Evolutionary conservation across 371 early-diverging fungal genomes (phyloP).

Genomic region (Quaeritorhiza haematococci): DNA sequence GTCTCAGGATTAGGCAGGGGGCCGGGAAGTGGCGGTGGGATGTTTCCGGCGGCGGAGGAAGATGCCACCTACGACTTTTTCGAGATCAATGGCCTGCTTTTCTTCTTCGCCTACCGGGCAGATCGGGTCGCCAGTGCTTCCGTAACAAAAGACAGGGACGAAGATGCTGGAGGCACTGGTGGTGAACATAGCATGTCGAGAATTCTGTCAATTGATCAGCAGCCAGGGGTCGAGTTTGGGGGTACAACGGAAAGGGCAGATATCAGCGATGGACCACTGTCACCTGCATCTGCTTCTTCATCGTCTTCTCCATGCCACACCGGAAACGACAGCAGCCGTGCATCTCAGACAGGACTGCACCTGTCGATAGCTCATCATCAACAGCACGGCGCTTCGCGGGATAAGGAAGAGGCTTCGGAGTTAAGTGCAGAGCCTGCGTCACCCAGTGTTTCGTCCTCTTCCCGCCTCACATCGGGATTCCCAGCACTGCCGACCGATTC

Average conservation of each 20-base stretch:
- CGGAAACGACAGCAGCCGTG: too few relatives aligned
- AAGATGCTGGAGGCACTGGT: background rate
- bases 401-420: too few relatives aligned
- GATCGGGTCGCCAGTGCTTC: constrained; percentile 5
- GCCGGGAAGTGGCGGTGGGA: background rate
- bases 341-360: too few relatives aligned
- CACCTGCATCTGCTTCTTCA: too few relatives aligned
- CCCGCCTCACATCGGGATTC: too few relatives aligned
- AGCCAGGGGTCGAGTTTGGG: background rate
- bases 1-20: background rate
- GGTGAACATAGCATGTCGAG: background rate
- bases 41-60: constrained; percentile 24
- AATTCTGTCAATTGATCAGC: background rate
- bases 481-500: too few relatives aligned
- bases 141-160: background rate
- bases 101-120: constrained; percentile 72
- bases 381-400: too few relatives aligned
- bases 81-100: constrained; percentile 77
- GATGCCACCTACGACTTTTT: constrained; percentile 59
- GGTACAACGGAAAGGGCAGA: background rate
- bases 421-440: too few relatives aligned
- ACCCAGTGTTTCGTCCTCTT: too few relatives aligned
- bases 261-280: background rate
- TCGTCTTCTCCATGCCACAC: too few relatives aligned
- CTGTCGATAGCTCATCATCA: too few relatives aligned